Evolutionary conservation across 306 rosid species (phyloP), one percentile per base, ranked within the genome.

Genomic region (Pterocarpus santalinus): DNA sequence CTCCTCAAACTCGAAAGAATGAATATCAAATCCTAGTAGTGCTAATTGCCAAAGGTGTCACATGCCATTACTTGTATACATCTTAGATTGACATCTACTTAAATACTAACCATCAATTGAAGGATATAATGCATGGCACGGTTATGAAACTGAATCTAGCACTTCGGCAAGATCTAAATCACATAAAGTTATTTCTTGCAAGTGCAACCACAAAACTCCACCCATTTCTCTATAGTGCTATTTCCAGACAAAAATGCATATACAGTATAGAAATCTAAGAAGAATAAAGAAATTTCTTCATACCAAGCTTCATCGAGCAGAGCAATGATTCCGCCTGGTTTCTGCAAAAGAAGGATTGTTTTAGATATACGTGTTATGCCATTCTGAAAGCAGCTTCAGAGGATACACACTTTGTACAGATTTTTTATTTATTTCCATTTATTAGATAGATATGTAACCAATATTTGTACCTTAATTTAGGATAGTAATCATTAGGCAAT

Each of bases 261-360:
- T 46, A 75, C 35, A 61, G 38, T 65, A 33, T 61, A 61, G 9
- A 5, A 43, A 36, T 10, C 72, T 35, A 49, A 44, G 41, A 70
- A 72, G 76, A 81, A 75, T 32, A 46, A 72, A 85, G 69, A 79
- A 73, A 83, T 63, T 34, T 63, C 64, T 74, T 65, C 95, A 81
- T 95, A 95, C 99, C 97, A 95, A 63, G 99, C 96, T 84, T 95
- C 99, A 85, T 95, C 99, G 64, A 93, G 99, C 65, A 95, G 86
- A 80, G 96, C 84, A 72, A 95, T 87, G 67, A 95, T 85, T 80
- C 99, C 99, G 72, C 98, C 96, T 11, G 97, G 97, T 88, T 93
- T 95, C 97, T 95, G 91, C 88, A 86, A 68, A 85, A 82, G 17
- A 33, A 61, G 32, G 57, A 61, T 52, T 68, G 61, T 72, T 63